Base-by-base conservation (phyloP, 495 filamentous ascomycete species). In the Jackrogersella minutella region DNA sequence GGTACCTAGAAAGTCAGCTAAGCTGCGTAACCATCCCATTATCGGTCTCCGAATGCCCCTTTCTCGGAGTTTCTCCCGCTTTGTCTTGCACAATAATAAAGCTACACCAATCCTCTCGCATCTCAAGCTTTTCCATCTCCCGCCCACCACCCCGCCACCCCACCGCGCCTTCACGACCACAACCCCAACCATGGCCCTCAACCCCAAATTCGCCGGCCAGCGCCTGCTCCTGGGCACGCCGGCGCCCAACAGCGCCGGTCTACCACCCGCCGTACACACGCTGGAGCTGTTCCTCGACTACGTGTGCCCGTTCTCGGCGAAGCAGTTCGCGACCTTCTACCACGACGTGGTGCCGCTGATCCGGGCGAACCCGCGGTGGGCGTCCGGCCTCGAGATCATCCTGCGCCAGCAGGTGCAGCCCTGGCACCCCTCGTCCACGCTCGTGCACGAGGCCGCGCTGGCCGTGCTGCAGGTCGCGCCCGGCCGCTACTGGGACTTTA, bases 381-480 rank as follows among this genome's bases (percentile, higher is more conserved):
- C 82, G n/a, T 44, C 68, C 19, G 83, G 80, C 57, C 77, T 94
- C 2, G 86, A 88, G 61, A 79, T 94, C 53, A 85, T 97, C 53
- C 89, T 97, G 80, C 90, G 93, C 19, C 92, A 93, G 68, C 93
- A 97, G 72, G 87, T 97, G 66, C 93, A 98, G 75, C 94, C 94
- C 11, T 98, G 94, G 93, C 93, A 98, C 76, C 94, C 94, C 10
- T 91, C 90, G 43, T 92, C 89, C 17, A 97, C 93, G 0, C 86
- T 97, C 13, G 83, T 84, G 21, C 94, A 98, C 77, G 94, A 97
- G 82, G 92, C 94, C 36, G 93, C 81, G 6, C 82, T 90, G 8
- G 93, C 93, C 7, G 90, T 97, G 5, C 80, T 91, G 40, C 84
- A 80, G 21, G 65, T 91, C 1, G 75, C 87, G 2, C 88, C 91